A percentile compares a stretch with the other conserved stretches of the same genome.
Evolutionary conservation across 106 monocot species (phyloP).

Genomic region (Chionographis japonica): DNA sequence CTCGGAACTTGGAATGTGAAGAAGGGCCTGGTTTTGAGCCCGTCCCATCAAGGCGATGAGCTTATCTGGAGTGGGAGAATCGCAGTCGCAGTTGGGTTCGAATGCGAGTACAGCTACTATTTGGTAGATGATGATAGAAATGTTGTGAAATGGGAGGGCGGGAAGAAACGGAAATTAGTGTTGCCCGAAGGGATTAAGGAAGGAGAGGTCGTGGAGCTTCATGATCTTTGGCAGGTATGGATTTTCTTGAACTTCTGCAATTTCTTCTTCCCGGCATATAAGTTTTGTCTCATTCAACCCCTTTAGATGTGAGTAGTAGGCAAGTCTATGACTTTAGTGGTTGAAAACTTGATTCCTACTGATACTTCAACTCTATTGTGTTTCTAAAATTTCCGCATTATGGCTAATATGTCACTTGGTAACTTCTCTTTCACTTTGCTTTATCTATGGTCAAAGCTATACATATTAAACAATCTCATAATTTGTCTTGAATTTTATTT

Average conservation of each 20-base stretch:
- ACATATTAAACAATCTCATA: too few species aligned
- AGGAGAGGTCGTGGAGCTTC: slow-evolving; percentile 62
- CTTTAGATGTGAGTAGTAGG: too few species aligned
- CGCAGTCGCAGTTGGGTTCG: slow-evolving; percentile 48
- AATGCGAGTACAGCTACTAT: slow-evolving; percentile 72
- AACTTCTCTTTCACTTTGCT: too few species aligned
- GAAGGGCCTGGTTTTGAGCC: slow-evolving; percentile 50
- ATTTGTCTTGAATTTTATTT: too few species aligned
- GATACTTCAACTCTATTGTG: too few species aligned
- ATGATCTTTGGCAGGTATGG: slow-evolving; percentile 86
- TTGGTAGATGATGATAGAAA: slow-evolving; percentile 74
- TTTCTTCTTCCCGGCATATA: neutral
- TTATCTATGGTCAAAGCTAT: too few species aligned
- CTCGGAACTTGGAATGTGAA: slow-evolving; percentile 83
- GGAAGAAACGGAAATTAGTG: slow-evolving; percentile 46
- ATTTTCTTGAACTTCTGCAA: neutral
- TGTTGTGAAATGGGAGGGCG: slow-evolving; percentile 75
- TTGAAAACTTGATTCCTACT: too few species aligned
- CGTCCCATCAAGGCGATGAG: slow-evolving; percentile 66
- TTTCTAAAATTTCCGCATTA: too few species aligned
- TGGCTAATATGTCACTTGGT: too few species aligned
- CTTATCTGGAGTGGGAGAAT: slow-evolving; percentile 75
- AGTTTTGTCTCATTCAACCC: too few species aligned
- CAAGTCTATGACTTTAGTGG: too few species aligned
- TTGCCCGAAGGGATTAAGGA: slow-evolving; percentile 60